Evolutionary conservation across 441 rosid species (phyloP).

Genomic region (Populus trichocarpa): DNA sequence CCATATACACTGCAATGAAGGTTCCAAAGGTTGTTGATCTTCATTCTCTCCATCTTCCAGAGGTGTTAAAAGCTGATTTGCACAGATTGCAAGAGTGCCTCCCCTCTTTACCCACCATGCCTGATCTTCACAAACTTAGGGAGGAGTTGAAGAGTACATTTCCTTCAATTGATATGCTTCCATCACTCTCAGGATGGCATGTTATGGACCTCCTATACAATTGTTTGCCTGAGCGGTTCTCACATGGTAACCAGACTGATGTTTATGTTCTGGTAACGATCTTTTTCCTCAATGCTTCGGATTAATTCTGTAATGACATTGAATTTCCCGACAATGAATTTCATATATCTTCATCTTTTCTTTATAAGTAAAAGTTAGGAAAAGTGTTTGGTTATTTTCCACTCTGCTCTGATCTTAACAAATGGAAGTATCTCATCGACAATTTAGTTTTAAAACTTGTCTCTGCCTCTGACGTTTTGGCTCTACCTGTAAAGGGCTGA

Average conservation of each 20-base stretch:
- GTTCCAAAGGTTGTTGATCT: slow-evolving; percentile 78
- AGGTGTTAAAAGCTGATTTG: slow-evolving; percentile 62
- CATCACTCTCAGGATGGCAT: slow-evolving; percentile 59
- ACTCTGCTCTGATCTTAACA: not conserved
- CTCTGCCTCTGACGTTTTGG: not conserved
- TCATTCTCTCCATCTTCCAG: slow-evolving; percentile 71
- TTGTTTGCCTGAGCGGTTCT: slow-evolving; percentile 81
- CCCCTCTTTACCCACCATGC: slow-evolving; percentile 62
- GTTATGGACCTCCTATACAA: slow-evolving; percentile 71
- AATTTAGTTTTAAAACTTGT: not conserved
- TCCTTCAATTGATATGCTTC: slow-evolving; percentile 45
- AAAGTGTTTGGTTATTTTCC: not conserved
- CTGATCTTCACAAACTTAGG: slow-evolving; percentile 47
- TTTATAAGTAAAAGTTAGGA: not conserved
- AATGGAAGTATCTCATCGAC: not conserved
- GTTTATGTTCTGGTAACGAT: slow-evolving; percentile 73
- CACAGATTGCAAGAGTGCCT: slow-evolving; percentile 63
- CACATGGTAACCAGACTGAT: slow-evolving; percentile 59
- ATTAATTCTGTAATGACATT: slow-evolving; percentile 1
- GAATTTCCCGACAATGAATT: not conserved
- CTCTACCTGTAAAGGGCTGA: not conserved
- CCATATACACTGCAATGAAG: slow-evolving; percentile 77
- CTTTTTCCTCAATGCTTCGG: not conserved
- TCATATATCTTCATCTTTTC: not conserved
- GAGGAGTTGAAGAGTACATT: slow-evolving; percentile 42